A percentile compares a stretch with the other conserved stretches of the same genome.
phyloP scores from a whole-genome alignment of 2,329 filamentous ascomycete species.

The Dactylellina cionopaga region DNA sequence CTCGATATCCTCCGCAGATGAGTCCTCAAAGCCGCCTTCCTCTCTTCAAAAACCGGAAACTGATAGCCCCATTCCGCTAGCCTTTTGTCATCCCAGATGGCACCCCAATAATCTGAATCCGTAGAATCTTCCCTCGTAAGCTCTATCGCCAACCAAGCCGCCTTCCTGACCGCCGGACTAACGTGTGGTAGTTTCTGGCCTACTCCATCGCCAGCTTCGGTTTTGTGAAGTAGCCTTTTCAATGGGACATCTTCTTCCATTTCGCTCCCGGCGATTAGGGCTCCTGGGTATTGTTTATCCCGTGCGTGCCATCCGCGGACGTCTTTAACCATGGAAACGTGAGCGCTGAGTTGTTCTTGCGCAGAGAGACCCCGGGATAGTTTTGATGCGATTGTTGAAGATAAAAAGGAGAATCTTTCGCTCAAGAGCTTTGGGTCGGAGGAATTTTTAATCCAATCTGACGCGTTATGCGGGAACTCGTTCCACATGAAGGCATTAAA shows the following conservation, averaged over 20 bases:
- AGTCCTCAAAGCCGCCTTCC: background rate
- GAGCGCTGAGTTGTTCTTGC: constrained; percentile 6
- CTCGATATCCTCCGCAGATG: constrained; percentile 30
- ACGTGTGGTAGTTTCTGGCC: constrained; percentile 11
- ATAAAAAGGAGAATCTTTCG: constrained; percentile 24
- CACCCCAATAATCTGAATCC: constrained; percentile 32
- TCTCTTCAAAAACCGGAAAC: constrained; percentile 28
- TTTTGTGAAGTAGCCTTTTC: constrained; percentile 4
- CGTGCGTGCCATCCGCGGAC: constrained; percentile 22
- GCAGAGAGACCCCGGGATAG: background rate
- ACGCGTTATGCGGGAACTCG: constrained; percentile 32
- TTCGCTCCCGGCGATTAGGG: constrained; percentile 15
- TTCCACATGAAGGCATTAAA: constrained; percentile 37
- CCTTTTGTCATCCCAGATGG: constrained; percentile 33
- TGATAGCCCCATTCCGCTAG: constrained; percentile 29
- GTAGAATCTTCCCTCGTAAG: constrained; percentile 28
- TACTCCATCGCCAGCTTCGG: constrained; percentile 9
- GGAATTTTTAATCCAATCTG: constrained; percentile 15
- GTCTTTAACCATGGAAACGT: constrained; percentile 18
- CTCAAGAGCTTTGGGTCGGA: constrained; percentile 2
- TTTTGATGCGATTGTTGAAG: constrained; percentile 11
- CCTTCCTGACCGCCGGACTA: constrained; percentile 24
- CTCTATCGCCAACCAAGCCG: constrained; percentile 23
- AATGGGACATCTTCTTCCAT: constrained; percentile 28
- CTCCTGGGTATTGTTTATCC: constrained; percentile 9